phyloP scores from a whole-genome alignment of 352 stramenopile genomes.

The Pythium chondricola region DNA sequence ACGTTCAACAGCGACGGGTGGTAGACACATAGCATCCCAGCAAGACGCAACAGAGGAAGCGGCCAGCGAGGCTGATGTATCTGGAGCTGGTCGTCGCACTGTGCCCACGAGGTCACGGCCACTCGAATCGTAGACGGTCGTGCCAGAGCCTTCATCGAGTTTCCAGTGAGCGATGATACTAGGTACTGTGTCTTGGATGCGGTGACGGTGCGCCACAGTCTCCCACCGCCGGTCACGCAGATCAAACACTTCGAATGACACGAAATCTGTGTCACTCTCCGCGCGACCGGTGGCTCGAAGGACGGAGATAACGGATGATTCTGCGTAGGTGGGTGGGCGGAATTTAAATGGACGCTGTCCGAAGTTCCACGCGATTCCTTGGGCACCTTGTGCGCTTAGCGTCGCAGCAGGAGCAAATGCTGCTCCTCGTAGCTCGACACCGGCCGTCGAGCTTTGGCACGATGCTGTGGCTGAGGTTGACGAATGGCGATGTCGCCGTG shows the following conservation, averaged over 20 bases:
- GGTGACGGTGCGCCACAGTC: slow-evolving; percentile 50
- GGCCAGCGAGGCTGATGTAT: no score
- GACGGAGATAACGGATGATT: slow-evolving; percentile 21
- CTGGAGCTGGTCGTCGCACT: no score
- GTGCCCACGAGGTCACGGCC: slow-evolving; percentile 21
- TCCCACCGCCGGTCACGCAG: slow-evolving; percentile 41
- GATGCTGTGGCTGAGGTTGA: slow-evolving; percentile 1
- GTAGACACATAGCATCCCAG: slow-evolving; percentile 17
- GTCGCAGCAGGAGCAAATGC: slow-evolving; percentile 24
- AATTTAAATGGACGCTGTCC: slow-evolving; percentile 55
- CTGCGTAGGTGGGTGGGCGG: slow-evolving; percentile 21
- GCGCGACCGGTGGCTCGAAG: slow-evolving; percentile 21
- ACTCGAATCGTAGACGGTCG: slow-evolving; percentile 32
- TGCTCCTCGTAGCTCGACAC: background rate
- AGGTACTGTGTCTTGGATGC: slow-evolving; percentile 48
- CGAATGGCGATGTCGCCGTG: slow-evolving; percentile 10
- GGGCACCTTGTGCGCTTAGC: slow-evolving; percentile 44
- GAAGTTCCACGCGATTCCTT: slow-evolving; percentile 71
- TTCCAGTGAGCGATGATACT: slow-evolving; percentile 52
- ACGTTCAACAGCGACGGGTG: no score
- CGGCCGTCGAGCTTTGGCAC: background rate
- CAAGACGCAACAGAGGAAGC: no score
- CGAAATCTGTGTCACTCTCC: slow-evolving; percentile 14
- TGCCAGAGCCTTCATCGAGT: slow-evolving; percentile 43
- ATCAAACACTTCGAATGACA: slow-evolving; percentile 63